Base-by-base conservation (phyloP, 805 yeast genomes). In the Ogataea trehaloabstinens region DNA sequence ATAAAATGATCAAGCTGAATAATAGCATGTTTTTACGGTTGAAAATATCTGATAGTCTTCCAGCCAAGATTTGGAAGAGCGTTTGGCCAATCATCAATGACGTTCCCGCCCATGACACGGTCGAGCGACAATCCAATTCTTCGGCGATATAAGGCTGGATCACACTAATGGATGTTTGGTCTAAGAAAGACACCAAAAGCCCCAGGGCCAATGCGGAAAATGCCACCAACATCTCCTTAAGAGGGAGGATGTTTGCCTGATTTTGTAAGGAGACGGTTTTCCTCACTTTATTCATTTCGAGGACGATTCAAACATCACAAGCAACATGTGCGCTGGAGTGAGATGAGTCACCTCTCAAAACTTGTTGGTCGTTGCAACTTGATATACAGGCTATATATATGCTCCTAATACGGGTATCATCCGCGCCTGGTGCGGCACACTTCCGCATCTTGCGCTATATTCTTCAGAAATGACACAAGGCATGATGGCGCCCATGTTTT, bases 61-160 rank as follows among this genome's bases (percentile, higher is more conserved):
- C 83, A 34, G 71, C 67, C 8, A 76, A 51, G 4, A 75, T 74
- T 48, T 76, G 81, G 44, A 75, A 73, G 5, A 68, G 66, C 33
- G 77, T 66, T 35, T 69, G 70, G 5, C 80, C 76, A 35, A 78
- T 67, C 20, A 75, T 55, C 12, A 71, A 55, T 2, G 80, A 70
- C 0, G 82, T 71, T 11, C 80, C 80, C 0, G 78, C 80, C 83
- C 84, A 78, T 33, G 76, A 68, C 31, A 77, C 73, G 1, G 78
- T 68, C 6, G 51, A 31, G 11, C 24, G 34, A 2, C 78, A 75
- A 34, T 73, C 40, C 32, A 76, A 56, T 22, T 69, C 78, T 19
- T 61, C 51, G 6, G 74, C 77, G 25, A 76, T 75, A n/a, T 51
- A 42, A 2, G 81, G 67, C 24, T 74, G 64, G 2, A 74, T 75